A percentile compares a stretch with the other conserved stretches of the same genome.
phyloP scores from a whole-genome alignment of 768 basidiomycete genomes.

The Pleurotus tuber-regium region DNA sequence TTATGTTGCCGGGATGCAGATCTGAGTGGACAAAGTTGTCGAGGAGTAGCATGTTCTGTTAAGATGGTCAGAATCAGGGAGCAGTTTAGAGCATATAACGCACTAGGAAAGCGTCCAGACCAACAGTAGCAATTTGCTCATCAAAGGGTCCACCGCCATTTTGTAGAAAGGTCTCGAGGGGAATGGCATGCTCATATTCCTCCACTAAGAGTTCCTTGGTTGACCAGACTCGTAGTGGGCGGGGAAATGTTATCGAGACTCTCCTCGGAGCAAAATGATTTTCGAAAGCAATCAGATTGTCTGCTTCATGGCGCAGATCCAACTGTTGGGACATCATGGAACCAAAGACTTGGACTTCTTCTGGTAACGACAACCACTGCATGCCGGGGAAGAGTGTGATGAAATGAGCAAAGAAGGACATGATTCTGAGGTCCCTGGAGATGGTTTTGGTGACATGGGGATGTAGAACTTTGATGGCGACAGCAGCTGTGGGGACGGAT shows the following conservation, averaged over 20 bases:
- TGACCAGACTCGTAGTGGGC: constrained; percentile 82
- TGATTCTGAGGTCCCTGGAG: constrained; percentile 87
- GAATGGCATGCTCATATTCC: constrained; percentile 90
- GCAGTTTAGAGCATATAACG: constrained; percentile 25
- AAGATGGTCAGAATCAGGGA: constrained; percentile 4
- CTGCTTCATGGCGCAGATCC: constrained; percentile 86
- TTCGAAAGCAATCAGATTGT: constrained; percentile 85
- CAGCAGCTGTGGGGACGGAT: constrained; percentile 77
- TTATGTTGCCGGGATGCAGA: constrained; percentile 92
- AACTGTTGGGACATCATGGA: constrained; percentile 95
- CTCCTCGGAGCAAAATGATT: constrained; percentile 78
- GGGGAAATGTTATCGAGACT: constrained; percentile 85
- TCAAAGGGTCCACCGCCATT: constrained; percentile 95
- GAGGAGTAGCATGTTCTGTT: constrained; percentile 92
- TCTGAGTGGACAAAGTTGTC: constrained; percentile 98
- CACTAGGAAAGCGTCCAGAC: constrained; percentile 93
- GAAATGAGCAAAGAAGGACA: constrained; percentile 84
- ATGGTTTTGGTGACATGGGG: constrained; percentile 83
- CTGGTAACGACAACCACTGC: constrained; percentile 94
- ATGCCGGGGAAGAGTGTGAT: constrained; percentile 86
- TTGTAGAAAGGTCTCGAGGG: constrained; percentile 80
- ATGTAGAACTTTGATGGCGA: constrained; percentile 96
- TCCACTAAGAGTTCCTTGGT: constrained; percentile 83
- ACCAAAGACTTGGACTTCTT: constrained; percentile 95
- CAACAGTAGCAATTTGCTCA: constrained; percentile 84